Conservation (phyloP, 306 rosid genomes). For the Hippophae tibetana region DNA sequence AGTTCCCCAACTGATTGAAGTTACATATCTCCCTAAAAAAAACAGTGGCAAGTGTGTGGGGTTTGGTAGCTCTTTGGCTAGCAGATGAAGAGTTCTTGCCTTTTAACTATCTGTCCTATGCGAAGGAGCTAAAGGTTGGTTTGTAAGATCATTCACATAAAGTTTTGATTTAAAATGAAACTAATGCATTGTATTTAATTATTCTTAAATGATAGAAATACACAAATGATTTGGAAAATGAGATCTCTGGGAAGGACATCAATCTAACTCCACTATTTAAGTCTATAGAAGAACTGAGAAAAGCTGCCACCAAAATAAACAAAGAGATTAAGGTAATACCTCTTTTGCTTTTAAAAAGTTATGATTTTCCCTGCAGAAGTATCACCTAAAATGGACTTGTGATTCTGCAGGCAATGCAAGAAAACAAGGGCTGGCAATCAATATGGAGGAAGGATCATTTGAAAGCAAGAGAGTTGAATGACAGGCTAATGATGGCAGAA, state of each 20-base stretch:
- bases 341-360: neutral
- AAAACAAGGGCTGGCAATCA: conserved; percentile 31
- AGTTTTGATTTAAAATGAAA: conserved; percentile 8
- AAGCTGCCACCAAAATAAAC: conserved; percentile 38
- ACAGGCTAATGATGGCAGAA: conserved; percentile 68
- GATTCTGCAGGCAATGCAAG: conserved; percentile 40
- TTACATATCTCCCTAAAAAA: neutral
- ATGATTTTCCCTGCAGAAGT: neutral
- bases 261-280: conserved; percentile 39
- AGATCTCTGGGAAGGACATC: conserved; percentile 32
- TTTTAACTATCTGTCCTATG: conserved; percentile 48
- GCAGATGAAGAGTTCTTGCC: conserved; percentile 59
- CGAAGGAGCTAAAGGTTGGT: conserved; percentile 42
- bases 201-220: conserved; percentile 26
- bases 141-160: neutral
- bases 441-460: conserved; percentile 29
- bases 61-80: conserved; percentile 63
- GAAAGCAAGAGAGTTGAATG: conserved; percentile 55
- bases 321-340: conserved; percentile 41
- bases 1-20: conserved; percentile 1
- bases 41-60: conserved; percentile 68
- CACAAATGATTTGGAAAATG: conserved; percentile 27
- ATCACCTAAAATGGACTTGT: neutral
- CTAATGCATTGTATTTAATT: conserved; percentile 7
- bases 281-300: conserved; percentile 50